Conservation (phyloP, 164 flowering plant genomes). For the Kingdonia uniflora region DNA sequence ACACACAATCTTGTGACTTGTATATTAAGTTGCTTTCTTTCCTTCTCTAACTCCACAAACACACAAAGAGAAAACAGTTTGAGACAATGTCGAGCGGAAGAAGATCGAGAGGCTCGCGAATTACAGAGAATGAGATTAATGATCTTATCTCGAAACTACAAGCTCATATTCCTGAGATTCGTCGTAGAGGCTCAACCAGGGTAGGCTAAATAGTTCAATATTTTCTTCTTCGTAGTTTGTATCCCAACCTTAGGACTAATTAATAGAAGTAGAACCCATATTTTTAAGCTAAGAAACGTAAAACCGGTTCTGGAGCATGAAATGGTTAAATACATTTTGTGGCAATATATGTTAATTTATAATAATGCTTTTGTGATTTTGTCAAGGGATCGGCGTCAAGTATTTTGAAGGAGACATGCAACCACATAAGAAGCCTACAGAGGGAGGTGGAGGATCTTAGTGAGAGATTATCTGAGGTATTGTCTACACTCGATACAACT, state of each 20-base stretch:
- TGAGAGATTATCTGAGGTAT: conserved; percentile 19
- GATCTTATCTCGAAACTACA: conserved; percentile 19
- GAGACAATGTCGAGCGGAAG: conserved; percentile 15
- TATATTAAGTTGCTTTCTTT: not conserved
- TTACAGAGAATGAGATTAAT: conserved; percentile 17
- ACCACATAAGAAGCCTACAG: conserved; percentile 25
- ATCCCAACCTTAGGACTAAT: too few relatives aligned
- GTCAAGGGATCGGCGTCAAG: conserved; percentile 18
- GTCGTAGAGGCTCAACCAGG: conserved; percentile 7
- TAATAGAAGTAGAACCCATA: too few relatives aligned
- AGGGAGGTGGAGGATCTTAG: conserved; percentile 30
- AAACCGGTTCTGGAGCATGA: not conserved
- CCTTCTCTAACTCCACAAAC: not conserved
- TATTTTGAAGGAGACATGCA: conserved; percentile 29
- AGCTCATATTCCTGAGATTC: conserved; percentile 15
- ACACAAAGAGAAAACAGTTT: not conserved
- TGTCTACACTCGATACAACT: conserved; percentile 15
- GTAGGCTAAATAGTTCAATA: conserved; percentile 6
- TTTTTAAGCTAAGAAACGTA: too few relatives aligned
- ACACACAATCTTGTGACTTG: not conserved
- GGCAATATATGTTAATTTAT: not conserved
- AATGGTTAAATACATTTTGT: not conserved
- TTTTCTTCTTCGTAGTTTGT: too few relatives aligned
- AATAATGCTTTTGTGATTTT: not conserved
- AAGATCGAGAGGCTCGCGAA: conserved; percentile 9